phyloP scores from a whole-genome alignment of 2,329 filamentous ascomycete genomes.

The Exserohilum rostratum region DNA sequence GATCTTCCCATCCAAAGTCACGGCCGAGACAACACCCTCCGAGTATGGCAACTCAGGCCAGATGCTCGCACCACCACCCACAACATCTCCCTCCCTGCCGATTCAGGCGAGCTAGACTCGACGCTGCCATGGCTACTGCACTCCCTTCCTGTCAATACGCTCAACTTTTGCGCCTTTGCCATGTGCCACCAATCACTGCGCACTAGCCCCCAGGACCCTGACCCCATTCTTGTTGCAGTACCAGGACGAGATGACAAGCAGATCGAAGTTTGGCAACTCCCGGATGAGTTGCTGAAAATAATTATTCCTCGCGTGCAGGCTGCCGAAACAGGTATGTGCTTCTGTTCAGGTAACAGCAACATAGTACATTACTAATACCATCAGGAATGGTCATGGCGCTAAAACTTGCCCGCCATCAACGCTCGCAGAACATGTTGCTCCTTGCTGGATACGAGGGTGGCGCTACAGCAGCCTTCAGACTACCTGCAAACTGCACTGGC shows the following conservation, averaged over 20 bases:
- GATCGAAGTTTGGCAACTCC: constrained; percentile 85
- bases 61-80: constrained; percentile 53
- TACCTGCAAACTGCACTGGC: constrained; percentile 45
- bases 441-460: constrained; percentile 87
- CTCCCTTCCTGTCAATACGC: constrained; percentile 82
- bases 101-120: constrained; percentile 56
- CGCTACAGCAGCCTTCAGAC: constrained; percentile 68
- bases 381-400: constrained; percentile 91
- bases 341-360: constrained; percentile 34
- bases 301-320: constrained; percentile 56
- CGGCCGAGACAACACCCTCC: constrained; percentile 84
- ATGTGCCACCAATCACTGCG: constrained; percentile 52
- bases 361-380: constrained; percentile 42
- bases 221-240: constrained; percentile 71
- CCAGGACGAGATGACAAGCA: constrained; percentile 61
- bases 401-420: constrained; percentile 38
- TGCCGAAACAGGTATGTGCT: constrained; percentile 50
- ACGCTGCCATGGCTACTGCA: constrained; percentile 84
- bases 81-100: constrained; percentile 73
- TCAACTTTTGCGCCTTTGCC: constrained; percentile 93
- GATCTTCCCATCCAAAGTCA: constrained; percentile 70
- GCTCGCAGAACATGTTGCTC: constrained; percentile 60
- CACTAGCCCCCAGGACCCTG: constrained; percentile 1
- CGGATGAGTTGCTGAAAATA: constrained; percentile 72
- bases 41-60: constrained; percentile 75